Percentiles rank a stretch among this genome's conserved stretches.
phyloP scores from a whole-genome alignment of 164 flowering plant species.

The Warburgia ugandensis region DNA sequence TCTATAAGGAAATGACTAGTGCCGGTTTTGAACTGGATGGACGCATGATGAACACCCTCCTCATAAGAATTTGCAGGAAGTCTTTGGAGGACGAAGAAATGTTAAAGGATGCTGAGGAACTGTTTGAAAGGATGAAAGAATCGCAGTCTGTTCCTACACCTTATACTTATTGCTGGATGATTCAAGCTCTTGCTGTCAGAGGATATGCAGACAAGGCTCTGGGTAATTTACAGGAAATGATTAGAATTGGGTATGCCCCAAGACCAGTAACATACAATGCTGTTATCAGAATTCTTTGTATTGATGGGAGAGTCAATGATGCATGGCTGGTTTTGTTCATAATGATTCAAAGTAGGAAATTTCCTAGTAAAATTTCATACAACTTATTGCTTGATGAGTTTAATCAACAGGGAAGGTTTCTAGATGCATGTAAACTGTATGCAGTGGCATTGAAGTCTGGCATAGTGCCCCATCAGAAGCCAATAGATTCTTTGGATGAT shows the following conservation, averaged over 20 bases:
- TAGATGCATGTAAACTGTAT: slow-evolving; percentile 33
- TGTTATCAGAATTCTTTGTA: slow-evolving; percentile 50
- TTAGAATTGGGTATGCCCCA: slow-evolving; percentile 35
- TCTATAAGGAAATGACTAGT: slow-evolving; percentile 53
- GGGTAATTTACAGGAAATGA: slow-evolving; percentile 34
- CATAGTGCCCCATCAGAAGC: too few relatives aligned
- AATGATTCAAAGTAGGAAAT: slow-evolving; percentile 21
- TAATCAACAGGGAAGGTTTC: slow-evolving; percentile 26
- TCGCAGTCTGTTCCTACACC: slow-evolving; percentile 21
- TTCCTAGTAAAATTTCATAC: slow-evolving; percentile 33
- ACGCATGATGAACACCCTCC: slow-evolving; percentile 45
- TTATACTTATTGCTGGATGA: slow-evolving; percentile 30
- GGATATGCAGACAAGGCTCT: slow-evolving; percentile 36
- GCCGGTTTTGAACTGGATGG: slow-evolving; percentile 43
- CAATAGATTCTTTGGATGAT: too few relatives aligned
- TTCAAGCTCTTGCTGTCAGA: slow-evolving; percentile 43
- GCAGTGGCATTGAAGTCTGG: slow-evolving; percentile 55
- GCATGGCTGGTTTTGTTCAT: slow-evolving; percentile 40
- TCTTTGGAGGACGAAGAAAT: slow-evolving; percentile 39
- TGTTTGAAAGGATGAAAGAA: slow-evolving; percentile 45
- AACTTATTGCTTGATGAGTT: slow-evolving; percentile 41
- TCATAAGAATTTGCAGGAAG: slow-evolving; percentile 53
- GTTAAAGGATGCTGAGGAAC: slow-evolving; percentile 31
- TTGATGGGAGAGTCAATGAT: slow-evolving; percentile 34
- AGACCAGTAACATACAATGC: slow-evolving; percentile 32